Percentiles rank a stretch among this genome's conserved stretches.
These are phyloP conservation scores for Globisporangium nunn DNA, from an alignment of 352 stramenopile species.

Conservation along the genomic window DNA sequence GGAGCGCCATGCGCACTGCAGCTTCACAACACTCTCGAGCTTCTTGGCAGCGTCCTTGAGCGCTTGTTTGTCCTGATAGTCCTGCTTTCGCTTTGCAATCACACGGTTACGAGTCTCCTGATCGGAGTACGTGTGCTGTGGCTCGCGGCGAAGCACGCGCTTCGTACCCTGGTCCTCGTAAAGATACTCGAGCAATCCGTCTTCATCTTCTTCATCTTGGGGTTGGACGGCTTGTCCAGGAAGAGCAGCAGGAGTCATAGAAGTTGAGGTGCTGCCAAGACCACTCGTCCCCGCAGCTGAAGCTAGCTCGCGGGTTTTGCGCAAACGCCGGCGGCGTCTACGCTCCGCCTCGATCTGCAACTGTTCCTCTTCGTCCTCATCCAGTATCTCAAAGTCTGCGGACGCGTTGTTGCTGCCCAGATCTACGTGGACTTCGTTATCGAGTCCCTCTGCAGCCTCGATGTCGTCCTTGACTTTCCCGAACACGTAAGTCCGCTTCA, in stretches of 20 bases:
- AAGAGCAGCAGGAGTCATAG: no score
- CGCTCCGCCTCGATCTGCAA: conserved; percentile 15
- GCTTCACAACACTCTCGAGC: conserved; percentile 41
- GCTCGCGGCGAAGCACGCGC: conserved; percentile 27
- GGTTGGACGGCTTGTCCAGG: no score
- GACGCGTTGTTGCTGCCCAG: conserved; percentile 14
- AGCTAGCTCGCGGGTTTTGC: background rate
- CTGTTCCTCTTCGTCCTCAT: conserved; percentile 25
- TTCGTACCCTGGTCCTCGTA: conserved; percentile 51
- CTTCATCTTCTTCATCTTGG: background rate
- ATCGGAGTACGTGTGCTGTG: conserved; percentile 22
- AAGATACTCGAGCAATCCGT: conserved; percentile 29
- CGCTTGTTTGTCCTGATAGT: conserved; percentile 24
- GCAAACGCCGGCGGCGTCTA: conserved; percentile 17
- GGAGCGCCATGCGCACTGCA: conserved; percentile 73
- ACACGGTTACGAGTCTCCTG: conserved; percentile 18
- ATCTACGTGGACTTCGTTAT: conserved; percentile 7
- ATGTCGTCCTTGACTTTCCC: conserved; percentile 12
- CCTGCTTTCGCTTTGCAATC: conserved; percentile 34
- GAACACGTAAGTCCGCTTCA: conserved; percentile 40
- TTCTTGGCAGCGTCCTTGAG: conserved; percentile 36
- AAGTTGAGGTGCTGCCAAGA: no score
- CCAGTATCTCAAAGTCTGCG: conserved; percentile 18
- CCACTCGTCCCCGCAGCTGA: no score
- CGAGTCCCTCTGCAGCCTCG: background rate